These are phyloP conservation scores for Phaeosphaeriaceae sp. DNA, from an alignment of 2,329 filamentous ascomycete species.

Conservation along the genomic window DNA sequence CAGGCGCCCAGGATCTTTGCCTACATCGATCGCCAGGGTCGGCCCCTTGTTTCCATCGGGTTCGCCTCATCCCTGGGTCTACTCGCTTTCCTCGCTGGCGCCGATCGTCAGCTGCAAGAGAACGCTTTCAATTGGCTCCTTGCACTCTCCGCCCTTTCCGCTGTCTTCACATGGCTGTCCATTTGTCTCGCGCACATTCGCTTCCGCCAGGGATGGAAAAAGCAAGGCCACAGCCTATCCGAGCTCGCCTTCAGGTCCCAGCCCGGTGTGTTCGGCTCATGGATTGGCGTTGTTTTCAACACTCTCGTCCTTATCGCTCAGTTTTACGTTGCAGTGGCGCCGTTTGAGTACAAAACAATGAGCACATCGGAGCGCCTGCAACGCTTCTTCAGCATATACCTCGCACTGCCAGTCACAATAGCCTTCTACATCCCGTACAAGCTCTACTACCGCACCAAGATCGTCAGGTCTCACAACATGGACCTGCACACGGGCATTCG, in stretches of 20 bases:
- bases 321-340: slow-evolving; percentile 86
- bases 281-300: slow-evolving; percentile 79
- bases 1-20: slow-evolving; percentile 64
- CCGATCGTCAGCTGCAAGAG: slow-evolving; percentile 44
- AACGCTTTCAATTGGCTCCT: slow-evolving; percentile 70
- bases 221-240: slow-evolving; percentile 68
- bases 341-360: slow-evolving; percentile 64
- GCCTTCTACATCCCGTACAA: slow-evolving; percentile 78
- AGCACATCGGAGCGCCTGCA: slow-evolving; percentile 58
- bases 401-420: slow-evolving; percentile 73
- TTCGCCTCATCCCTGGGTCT: slow-evolving; percentile 65
- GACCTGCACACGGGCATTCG: slow-evolving; percentile 85
- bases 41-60: slow-evolving; percentile 63
- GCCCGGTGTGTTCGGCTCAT: slow-evolving; percentile 80
- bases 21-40: slow-evolving; percentile 68
- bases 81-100: slow-evolving; percentile 64
- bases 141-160: slow-evolving; percentile 74
- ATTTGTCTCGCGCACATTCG: slow-evolving; percentile 68
- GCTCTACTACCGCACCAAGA: slow-evolving; percentile 71
- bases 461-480: slow-evolving; percentile 76
- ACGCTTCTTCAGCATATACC: slow-evolving; percentile 76
- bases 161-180: slow-evolving; percentile 78
- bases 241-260: slow-evolving; percentile 85
- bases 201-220: slow-evolving; percentile 68
- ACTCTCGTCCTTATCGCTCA: slow-evolving; percentile 78